A percentile compares a stretch with the other conserved stretches of the same genome.
These are phyloP conservation scores for Fusarium sp. DNA, from an alignment of 2,329 filamentous ascomycete genomes.

Conservation along the genomic window DNA sequence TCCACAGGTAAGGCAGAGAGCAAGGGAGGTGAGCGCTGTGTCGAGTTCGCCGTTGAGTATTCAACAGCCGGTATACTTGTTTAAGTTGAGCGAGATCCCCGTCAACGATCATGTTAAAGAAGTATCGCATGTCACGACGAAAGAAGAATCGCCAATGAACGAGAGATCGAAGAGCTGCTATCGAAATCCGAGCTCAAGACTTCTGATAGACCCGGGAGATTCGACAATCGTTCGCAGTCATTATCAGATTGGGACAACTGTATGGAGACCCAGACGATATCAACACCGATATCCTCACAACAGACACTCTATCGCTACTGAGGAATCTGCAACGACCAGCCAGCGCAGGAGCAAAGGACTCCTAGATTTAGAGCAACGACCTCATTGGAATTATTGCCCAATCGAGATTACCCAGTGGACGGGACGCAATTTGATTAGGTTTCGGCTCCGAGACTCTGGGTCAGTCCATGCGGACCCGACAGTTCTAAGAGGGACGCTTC, in stretches of 20 bases:
- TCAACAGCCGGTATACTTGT: constrained; percentile 17
- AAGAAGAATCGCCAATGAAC: background rate
- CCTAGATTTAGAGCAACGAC: background rate
- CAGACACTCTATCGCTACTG: background rate
- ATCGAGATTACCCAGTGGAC: background rate
- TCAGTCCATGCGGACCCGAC: constrained; percentile 5
- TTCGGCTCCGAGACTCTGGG: constrained; percentile 20
- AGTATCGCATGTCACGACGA: constrained; percentile 11
- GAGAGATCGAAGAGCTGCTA: background rate
- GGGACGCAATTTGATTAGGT: background rate
- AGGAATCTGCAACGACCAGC: background rate
- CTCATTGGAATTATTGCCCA: background rate
- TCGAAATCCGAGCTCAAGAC: background rate
- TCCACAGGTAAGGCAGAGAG: constrained; percentile 32
- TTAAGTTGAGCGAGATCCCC: constrained; percentile 38
- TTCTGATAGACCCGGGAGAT: background rate
- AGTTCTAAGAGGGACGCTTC: constrained; percentile 5
- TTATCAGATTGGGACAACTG: background rate
- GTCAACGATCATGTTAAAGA: background rate
- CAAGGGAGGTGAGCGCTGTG: constrained; percentile 20
- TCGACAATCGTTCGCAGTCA: background rate
- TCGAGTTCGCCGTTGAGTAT: constrained; percentile 16
- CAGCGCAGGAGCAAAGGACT: background rate
- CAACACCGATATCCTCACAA: background rate
- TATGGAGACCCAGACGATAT: background rate